Evolutionary conservation across 129 eudicot species (phyloP), one percentile per base, ranked within the genome.

Genomic region (Helichrysum umbraculigerum): DNA sequence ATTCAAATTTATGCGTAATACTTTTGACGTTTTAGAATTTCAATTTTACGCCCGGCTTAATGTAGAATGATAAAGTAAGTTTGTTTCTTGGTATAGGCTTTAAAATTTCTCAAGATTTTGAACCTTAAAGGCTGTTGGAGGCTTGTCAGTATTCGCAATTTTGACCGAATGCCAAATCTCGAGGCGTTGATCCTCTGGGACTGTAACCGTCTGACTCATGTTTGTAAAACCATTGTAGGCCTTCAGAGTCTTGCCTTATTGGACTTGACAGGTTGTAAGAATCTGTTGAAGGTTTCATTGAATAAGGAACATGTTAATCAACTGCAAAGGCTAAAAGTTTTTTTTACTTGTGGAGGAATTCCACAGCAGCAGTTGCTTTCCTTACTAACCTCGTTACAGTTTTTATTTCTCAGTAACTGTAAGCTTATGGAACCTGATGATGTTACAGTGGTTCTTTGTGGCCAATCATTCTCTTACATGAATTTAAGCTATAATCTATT

Each of bases 181-280:
- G 28, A 25, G 28, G 28, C 28, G 28, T 25, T 25, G 28, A n/a
- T 6, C 71, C 25, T 66, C 1, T 2, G 71, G 51, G 7, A 66
- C 16, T 66, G 71, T 34, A n/a, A 0, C 7, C 7, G 30, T 5
- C 14, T 66, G 29, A 17, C 28, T 34, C 29, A 66, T 66, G 30
- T 66, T 17, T 35, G 28, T 66, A 19, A 66, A 37, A 66, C 51
- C 16, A 35, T 66, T 7, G 29, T 29, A 34, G 28, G 17, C 51
- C 71, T 66, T 10, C 2, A 34, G 51, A 66, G 6, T 37, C 81
- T 82, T 76, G 6, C 30, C 29, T 7, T 25, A 1, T 15, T 82
- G 37, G 25, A 82, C 19, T 69, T 76, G 11, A n/a, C 63, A 51
- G 28, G 28, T 17, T 82, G 85, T 21, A 39, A 3, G 4, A 64